phyloP scores from a whole-genome alignment of 2,329 filamentous ascomycete species.

The Alternaria viburni region DNA sequence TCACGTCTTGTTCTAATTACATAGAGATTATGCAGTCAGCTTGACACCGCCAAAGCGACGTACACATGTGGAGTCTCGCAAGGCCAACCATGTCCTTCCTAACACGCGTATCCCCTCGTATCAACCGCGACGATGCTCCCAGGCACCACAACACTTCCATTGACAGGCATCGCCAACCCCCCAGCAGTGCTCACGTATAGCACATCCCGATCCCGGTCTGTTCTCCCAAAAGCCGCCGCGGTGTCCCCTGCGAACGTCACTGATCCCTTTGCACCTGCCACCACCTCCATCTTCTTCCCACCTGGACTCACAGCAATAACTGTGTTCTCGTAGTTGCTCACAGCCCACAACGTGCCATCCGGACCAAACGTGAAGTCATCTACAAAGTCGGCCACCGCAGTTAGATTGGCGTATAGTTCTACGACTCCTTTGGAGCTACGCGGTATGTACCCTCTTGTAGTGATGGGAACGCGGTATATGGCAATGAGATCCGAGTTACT shows the following conservation, averaged over 20 bases:
- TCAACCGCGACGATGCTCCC: conserved; percentile 13
- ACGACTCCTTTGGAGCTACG: background rate
- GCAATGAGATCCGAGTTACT: background rate
- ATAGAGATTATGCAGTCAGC: background rate
- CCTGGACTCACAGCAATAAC: background rate
- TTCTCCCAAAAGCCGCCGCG: background rate
- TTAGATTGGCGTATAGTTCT: conserved; percentile 8
- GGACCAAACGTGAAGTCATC: conserved; percentile 10
- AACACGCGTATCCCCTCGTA: conserved; percentile 1
- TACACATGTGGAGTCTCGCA: background rate
- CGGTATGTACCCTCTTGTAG: background rate
- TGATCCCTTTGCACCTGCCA: background rate
- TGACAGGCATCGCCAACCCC: background rate
- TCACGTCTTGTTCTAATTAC: background rate
- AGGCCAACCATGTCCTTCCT: background rate
- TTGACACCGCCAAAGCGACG: too few species aligned
- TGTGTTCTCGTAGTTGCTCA: conserved; percentile 12
- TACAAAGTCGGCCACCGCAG: conserved; percentile 1
- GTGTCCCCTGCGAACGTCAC: background rate
- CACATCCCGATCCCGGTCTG: background rate
- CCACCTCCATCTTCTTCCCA: background rate
- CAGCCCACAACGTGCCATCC: conserved; percentile 9
- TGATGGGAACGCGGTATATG: background rate
- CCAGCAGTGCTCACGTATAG: background rate
- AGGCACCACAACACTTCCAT: conserved; percentile 9